These are phyloP conservation scores for Raphanus sativus DNA, from an alignment of 345 rosid species.

Conservation along the genomic window DNA sequence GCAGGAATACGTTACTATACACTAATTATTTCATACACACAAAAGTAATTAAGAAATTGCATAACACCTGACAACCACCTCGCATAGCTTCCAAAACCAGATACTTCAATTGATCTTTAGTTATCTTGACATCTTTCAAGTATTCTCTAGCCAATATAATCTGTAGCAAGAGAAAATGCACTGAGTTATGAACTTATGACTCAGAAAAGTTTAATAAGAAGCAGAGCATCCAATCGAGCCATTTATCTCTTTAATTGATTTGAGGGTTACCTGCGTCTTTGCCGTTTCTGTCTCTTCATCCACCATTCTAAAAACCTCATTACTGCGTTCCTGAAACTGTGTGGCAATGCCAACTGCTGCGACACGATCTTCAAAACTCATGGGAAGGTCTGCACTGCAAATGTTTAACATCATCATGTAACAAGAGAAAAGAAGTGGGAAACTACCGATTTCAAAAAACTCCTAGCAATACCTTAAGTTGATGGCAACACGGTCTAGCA, in stretches of 20 bases:
- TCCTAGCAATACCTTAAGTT: constrained; percentile 69
- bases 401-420: constrained; percentile 45
- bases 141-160: constrained; percentile 92
- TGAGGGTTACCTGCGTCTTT: constrained; percentile 74
- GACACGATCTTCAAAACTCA: constrained; percentile 94
- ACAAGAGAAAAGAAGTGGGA: constrained; percentile 10
- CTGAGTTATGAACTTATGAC: constrained; percentile 6
- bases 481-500: constrained; percentile 89
- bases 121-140: constrained; percentile 75
- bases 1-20: not conserved
- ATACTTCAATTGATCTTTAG: constrained; percentile 89
- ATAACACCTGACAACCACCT: constrained; percentile 91
- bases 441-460: not conserved
- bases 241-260: not conserved
- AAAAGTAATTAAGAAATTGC: constrained; percentile 21
- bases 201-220: constrained; percentile 5
- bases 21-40: constrained; percentile 8
- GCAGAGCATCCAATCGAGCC: constrained; percentile 6
- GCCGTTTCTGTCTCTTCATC: constrained; percentile 89
- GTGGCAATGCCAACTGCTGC: constrained; percentile 97
- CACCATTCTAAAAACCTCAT: constrained; percentile 80
- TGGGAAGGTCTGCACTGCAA: constrained; percentile 97
- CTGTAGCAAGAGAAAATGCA: constrained; percentile 41
- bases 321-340: constrained; percentile 73
- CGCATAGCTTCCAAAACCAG: constrained; percentile 88